Base-by-base conservation (phyloP, 305 asterid species). In the Fraxinus angustifolia region DNA sequence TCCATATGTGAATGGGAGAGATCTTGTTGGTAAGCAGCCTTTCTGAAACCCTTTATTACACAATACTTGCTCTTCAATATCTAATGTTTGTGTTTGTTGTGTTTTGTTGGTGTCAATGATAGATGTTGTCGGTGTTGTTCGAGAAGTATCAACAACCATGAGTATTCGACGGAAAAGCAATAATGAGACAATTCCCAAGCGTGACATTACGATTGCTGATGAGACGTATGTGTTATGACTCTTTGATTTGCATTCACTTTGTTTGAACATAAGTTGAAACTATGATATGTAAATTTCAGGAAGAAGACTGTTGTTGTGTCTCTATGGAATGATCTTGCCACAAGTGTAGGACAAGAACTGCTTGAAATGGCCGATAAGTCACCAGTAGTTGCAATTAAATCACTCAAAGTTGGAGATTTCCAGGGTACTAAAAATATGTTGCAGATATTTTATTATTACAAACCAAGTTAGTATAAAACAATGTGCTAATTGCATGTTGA, bases 191-290 rank as follows among this genome's bases (percentile, higher is more conserved):
- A 21, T 93, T 53, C 94, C 97, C 10, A 96, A 96, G 87, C 98
- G 98, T 70, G 99, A 96, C 53, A 89, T 96, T 81, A 93, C 94
- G 17, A 92, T 96, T 76, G 98, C 99, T 53, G 98, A 96, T 89
- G 92, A 89, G 82, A 88, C 99, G 97, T 96, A 92, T 17, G 96
- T 7, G 38, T 67, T 12, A 11, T 76, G 16, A 23, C 3, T 35
- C 80, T 30, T 35, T 58, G 17, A 3, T 35, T 78, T 73, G 76
- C 42, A 0, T 30, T 7, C 35, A 3, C 60, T 77, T 80, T 28
- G 28, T 16, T 81, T 4, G 14, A 33, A 30, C 21, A 34, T 48
- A 38, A 35, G 16, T 70, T 73, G 31, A 79, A 3, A 8, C n/a
- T 6, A 8, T 33, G 35, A 42, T 1, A 31, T 77, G 23, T 53